Percentiles rank a stretch among this genome's conserved stretches.
Conservation (phyloP, 2,329 filamentous ascomycete species). For the Colletotrichum camelliae region DNA sequence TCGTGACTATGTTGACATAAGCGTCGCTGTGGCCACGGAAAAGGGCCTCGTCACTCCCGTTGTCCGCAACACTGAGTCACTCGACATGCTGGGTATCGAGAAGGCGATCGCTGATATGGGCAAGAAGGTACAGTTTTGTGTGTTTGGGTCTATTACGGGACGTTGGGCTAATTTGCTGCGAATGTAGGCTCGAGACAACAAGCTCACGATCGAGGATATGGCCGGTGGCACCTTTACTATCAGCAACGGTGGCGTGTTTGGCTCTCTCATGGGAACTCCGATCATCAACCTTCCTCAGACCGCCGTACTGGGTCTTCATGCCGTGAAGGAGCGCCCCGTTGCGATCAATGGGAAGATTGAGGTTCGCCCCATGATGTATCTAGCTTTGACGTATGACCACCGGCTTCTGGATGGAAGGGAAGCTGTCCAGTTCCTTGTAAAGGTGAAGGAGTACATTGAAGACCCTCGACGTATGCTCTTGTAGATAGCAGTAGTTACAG, state of each 20-base stretch:
- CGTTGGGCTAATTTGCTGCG: slow-evolving; percentile 3
- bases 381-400: slow-evolving; percentile 97
- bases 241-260: slow-evolving; percentile 96
- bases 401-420: slow-evolving; percentile 93
- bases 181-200: slow-evolving; percentile 83
- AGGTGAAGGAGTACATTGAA: slow-evolving; percentile 97
- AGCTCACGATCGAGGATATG: slow-evolving; percentile 99
- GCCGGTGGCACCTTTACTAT: slow-evolving; percentile 98
- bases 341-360: slow-evolving; percentile 93
- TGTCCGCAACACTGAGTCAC: slow-evolving; percentile 87
- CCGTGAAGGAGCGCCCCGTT: slow-evolving; percentile 93
- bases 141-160: neutral
- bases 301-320: slow-evolving; percentile 89
- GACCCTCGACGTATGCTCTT: slow-evolving; percentile 92
- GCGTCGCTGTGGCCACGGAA: slow-evolving; percentile 94
- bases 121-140: slow-evolving; percentile 75
- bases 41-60: slow-evolving; percentile 97
- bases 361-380: slow-evolving; percentile 99
- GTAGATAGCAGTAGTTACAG: slow-evolving; percentile 30
- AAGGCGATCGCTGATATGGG: slow-evolving; percentile 90
- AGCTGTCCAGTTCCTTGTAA: slow-evolving; percentile 94
- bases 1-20: slow-evolving; percentile 97
- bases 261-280: slow-evolving; percentile 94
- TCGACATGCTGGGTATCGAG: slow-evolving; percentile 91
- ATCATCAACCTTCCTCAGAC: slow-evolving; percentile 98